Evolutionary conservation across 1,284 basidiomycete genomes (phyloP), one percentile per base, ranked within the genome.

Genomic region (Rhodotorula sp.): DNA sequence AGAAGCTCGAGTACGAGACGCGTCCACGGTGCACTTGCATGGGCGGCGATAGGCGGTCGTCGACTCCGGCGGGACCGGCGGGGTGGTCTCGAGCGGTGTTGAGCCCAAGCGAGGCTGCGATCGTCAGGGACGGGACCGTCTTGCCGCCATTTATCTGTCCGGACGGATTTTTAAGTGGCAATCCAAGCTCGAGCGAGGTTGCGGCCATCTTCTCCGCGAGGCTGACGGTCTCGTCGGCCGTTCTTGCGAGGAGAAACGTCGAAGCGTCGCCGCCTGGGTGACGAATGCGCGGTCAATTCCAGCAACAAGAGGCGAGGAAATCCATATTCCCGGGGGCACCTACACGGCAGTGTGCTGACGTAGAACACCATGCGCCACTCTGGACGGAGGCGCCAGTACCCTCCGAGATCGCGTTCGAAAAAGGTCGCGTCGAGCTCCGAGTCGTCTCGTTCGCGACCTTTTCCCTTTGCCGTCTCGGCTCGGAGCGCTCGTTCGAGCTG

Each of bases 341-440:
- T 77, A 95, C 94, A 92, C 43, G 94, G 94, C n/a, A 93, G 84
- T 3, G 92, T 91, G 2, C 93, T 97, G 66, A 95, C 85, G 76
- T 97, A 97, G 79, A 97, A 83, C 76, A 84, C 84, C 59, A 93
- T 75, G 58, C 82, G 74, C 0, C 89, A 85, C 2, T 81, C 85
- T 0, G 84, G 78, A 62, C 78, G 82, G 47, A 95, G 80, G 31
- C 77, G 70, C 77, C 87, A 90, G 74, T 79, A 83, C 12, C 31
- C 19, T 5, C 6, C 19, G 5, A 14, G 12, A 3, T n/a, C 45
- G 14, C 62, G 54, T 45, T 63, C 62, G 62, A 63, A 8, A 28
- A 47, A 54, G 12, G 26, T 2, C 18, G 28, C 26, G 5, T 55
- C 45, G 26, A 3, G 26, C 3, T 34, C 23, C 21, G 18, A 26